Conservation (phyloP, 192 early-diverging fungal species). For the Coemansia sp. region DNA sequence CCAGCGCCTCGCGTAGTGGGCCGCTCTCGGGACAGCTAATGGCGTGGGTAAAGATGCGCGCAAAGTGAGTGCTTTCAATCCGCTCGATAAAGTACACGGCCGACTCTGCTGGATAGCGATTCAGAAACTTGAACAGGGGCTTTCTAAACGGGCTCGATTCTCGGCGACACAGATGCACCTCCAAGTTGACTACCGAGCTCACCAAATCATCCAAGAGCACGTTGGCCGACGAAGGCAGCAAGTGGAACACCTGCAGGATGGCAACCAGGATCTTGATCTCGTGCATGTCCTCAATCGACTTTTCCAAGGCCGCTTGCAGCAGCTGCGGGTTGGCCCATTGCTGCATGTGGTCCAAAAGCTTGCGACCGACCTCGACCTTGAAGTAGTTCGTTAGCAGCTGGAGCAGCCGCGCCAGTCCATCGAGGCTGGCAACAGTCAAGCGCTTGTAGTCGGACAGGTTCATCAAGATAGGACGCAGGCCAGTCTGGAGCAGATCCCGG, state of each 20-base stretch:
- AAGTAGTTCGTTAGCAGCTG: constrained; percentile 97
- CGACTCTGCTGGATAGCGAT: constrained; percentile 82
- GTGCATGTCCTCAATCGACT: constrained; percentile 85
- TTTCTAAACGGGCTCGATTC: constrained; percentile 91
- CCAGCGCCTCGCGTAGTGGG: constrained; percentile 64
- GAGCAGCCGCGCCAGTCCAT: constrained; percentile 89
- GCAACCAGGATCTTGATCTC: constrained; percentile 93
- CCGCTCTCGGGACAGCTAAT: constrained; percentile 32
- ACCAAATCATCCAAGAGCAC: constrained; percentile 92
- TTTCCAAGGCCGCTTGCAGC: constrained; percentile 75
- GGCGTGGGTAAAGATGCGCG: constrained; percentile 64
- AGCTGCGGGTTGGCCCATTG: constrained; percentile 88
- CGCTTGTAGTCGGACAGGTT: constrained; percentile 94
- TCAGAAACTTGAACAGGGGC: constrained; percentile 88
- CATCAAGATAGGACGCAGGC: constrained; percentile 92
- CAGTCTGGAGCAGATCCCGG: constrained; percentile 91
- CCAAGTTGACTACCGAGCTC: constrained; percentile 82
- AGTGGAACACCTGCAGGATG: constrained; percentile 89
- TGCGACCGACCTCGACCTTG: constrained; percentile 97
- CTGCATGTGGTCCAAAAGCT: constrained; percentile 92
- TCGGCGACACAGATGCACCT: constrained; percentile 73
- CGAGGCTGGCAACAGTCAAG: constrained; percentile 87
- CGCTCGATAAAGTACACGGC: constrained; percentile 80
- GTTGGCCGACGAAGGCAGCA: constrained; percentile 87
- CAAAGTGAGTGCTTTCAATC: constrained; percentile 59